Conservation (phyloP, 306 rosid species). For the Neltuma alba region DNA sequence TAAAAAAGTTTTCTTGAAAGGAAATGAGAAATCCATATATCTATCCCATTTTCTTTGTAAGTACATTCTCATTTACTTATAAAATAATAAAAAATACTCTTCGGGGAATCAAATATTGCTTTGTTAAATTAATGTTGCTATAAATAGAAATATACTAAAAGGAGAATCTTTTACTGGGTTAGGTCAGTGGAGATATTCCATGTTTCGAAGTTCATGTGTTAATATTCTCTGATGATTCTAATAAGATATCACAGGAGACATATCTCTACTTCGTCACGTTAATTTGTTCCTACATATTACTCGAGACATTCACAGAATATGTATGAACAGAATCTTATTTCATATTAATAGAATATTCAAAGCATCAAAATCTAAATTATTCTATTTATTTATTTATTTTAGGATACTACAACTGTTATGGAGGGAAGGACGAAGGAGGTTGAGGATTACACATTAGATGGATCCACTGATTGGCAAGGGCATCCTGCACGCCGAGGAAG, state of each 20-base stretch:
- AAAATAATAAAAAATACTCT: too few species aligned
- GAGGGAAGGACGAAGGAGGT: conserved; percentile 30
- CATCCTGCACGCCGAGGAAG: conserved; percentile 51
- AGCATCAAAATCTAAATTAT: not conserved
- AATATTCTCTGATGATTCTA: not conserved
- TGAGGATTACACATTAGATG: conserved; percentile 50
- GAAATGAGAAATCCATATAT: too few species aligned
- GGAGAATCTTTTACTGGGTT: not conserved
- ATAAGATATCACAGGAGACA: not conserved
- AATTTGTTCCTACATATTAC: too few species aligned
- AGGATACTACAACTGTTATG: conserved; percentile 28
- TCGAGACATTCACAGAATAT: too few species aligned
- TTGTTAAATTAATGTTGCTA: not conserved
- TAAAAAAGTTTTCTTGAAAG: too few species aligned
- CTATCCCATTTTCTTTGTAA: too few species aligned
- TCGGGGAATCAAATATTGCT: too few species aligned
- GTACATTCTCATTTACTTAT: too few species aligned
- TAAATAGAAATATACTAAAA: not conserved
- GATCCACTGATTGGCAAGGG: conserved; percentile 66
- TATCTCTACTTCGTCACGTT: not conserved
- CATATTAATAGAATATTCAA: not conserved
- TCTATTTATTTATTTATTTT: not conserved
- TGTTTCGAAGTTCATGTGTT: not conserved
- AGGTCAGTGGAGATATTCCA: not conserved
- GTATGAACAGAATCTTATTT: not conserved